Percentiles rank a stretch among this genome's conserved stretches.
These are phyloP conservation scores for Cicer chorassanicum DNA, from an alignment of 306 rosid species.

Conservation along the genomic window DNA sequence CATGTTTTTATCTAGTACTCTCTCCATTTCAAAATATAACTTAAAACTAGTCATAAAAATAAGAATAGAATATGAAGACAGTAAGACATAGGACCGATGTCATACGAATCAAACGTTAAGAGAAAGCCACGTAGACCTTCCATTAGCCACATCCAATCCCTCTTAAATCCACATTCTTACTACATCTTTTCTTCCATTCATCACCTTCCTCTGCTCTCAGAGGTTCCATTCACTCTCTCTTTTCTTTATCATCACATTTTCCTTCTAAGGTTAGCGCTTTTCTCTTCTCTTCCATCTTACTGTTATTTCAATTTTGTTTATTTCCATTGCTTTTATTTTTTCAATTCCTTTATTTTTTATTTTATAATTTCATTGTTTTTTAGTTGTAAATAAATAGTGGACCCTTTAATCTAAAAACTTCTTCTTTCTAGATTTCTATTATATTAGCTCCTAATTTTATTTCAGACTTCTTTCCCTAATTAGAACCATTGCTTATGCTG, in stretches of 20 bases:
- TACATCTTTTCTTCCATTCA: background rate
- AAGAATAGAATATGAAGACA: too few species aligned
- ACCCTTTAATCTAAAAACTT: constrained; percentile 11
- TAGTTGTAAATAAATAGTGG: constrained; percentile 14
- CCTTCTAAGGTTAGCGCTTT: constrained; percentile 49
- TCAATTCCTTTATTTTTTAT: background rate
- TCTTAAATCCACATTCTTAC: constrained; percentile 40
- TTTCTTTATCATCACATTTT: constrained; percentile 6
- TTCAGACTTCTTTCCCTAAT: constrained; percentile 2
- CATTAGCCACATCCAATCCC: constrained; percentile 67
- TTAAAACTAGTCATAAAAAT: too few species aligned
- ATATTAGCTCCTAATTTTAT: background rate
- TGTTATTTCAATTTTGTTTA: background rate
- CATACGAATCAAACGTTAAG: constrained; percentile 41
- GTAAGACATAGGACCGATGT: background rate
- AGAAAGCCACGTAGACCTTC: constrained; percentile 64
- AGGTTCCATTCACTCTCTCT: constrained; percentile 23
- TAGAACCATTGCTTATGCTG: background rate
- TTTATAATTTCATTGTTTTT: constrained; percentile 15
- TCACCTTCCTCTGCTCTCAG: constrained; percentile 35
- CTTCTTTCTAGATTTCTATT: background rate
- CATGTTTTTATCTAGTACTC: too few species aligned
- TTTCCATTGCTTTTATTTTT: background rate
- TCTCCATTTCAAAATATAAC: too few species aligned
- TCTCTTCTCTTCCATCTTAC: constrained; percentile 2